Evolutionary conservation across 2,329 filamentous ascomycete genomes (phyloP).

Genomic region (Pseudophaeomoniella oleicola): DNA sequence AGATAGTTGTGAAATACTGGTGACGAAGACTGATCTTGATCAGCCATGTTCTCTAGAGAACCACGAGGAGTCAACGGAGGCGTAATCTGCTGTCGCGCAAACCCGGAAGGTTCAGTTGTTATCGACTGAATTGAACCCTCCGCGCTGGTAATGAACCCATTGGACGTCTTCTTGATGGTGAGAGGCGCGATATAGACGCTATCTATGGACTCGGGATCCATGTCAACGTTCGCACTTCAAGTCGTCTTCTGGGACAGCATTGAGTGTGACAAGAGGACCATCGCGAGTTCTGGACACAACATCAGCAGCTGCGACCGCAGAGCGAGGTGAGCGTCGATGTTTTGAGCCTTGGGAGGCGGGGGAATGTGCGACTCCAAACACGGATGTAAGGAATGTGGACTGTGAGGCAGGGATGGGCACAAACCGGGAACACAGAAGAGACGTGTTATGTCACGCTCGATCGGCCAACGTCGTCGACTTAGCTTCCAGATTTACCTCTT

Average conservation of each 20-base stretch:
- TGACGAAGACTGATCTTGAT: conserved; percentile 30
- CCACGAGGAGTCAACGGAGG: conserved; percentile 62
- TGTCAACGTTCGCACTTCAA: neutral
- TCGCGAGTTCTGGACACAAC: neutral
- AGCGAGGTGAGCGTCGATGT: neutral
- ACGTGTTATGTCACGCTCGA: neutral
- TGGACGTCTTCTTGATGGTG: conserved; percentile 8
- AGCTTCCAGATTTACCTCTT: too few relatives aligned
- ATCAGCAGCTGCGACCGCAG: neutral
- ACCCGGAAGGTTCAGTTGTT: conserved; percentile 1
- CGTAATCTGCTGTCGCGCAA: conserved; percentile 44
- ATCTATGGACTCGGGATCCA: neutral
- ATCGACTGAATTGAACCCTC: conserved; percentile 4
- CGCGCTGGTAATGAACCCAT: conserved; percentile 8
- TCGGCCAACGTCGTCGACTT: neutral
- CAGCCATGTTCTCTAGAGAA: conserved; percentile 39
- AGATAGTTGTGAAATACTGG: conserved; percentile 86
- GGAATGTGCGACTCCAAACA: neutral
- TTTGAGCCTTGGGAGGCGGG: neutral
- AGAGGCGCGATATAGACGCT: conserved; percentile 3
- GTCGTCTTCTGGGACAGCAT: neutral
- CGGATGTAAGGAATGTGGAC: neutral
- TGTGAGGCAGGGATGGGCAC: neutral
- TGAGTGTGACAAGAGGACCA: too few relatives aligned
- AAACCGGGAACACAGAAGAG: too few relatives aligned